Base-by-base conservation (phyloP, 2,329 filamentous ascomycete species). In the Bimuria novae-zelandiae region DNA sequence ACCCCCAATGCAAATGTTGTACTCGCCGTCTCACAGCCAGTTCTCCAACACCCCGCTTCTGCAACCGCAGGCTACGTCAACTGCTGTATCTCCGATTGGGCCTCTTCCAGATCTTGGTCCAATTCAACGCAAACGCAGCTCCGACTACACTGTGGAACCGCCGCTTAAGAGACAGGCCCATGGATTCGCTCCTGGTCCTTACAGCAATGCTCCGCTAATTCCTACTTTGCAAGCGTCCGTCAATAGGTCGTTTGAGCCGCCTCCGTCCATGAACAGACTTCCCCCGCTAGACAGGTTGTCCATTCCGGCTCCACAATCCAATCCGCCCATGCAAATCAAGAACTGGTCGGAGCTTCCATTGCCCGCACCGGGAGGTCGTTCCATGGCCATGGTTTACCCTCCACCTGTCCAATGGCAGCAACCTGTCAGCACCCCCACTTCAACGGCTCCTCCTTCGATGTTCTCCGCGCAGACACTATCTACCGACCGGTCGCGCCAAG, bases 351-450 rank as follows among this genome's bases (percentile, higher is more conserved):
- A 80, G 33, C 75, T 75, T 35, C 66, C 74, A 5, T 76, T 85
- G 19, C 65, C 70, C 7, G 57, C 56, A 11, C 86, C 89, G 14
- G 82, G 82, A 12, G 77, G 82, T 11, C 84, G 89, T 43, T 84
- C 90, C 7, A 92, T 96, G 87, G 82, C 88, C 6, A 85, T 89
- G 16, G 87, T 92, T 1, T 96, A 89, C 70, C 81, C 85, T 27
- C 81, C 81, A 10, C 77, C 85, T 1, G 75, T 76, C 25, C 78
- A 77, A 44, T 85, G 80, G 78, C 71, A 76, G n/a, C 76, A 77
- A 48, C 70, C 76, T 27, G 73, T 79, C 8, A 62, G 62, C 49
- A 72, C 69, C 16, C 70, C 73, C 10, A 69, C 69, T 21, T 69
- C 70, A 0, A 61, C 68, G 7, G 60, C 61, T 16, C 58, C 65